Base-by-base conservation (phyloP, 2,329 filamentous ascomycete genomes). In the Setomelanomma holmii region DNA sequence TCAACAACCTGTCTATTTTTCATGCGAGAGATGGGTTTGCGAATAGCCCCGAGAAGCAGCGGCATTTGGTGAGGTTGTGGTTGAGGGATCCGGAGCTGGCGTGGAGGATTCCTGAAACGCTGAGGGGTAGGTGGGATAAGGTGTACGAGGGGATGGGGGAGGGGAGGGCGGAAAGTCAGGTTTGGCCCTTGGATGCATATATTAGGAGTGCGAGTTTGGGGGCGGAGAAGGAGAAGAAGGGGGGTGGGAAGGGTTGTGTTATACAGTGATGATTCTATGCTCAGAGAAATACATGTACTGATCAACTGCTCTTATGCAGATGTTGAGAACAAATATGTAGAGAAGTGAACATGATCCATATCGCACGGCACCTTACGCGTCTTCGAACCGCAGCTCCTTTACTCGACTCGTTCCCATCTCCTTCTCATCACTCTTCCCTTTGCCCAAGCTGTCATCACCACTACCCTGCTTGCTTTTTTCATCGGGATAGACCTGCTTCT, bases 1-100 rank as follows among this genome's bases (percentile, higher is more conserved):
- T 78, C n/a, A 83, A 83, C 57, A 83, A 83, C 35, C 49, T 83
- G 4, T 75, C 73, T n/a, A 75, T 83, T 21, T 80, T 83, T 56
- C 80, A 83, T 67, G 79, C 79, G 1, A 69, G 81, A 1, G 76
- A 80, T 51, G 76, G 72, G 1, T 83, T 82, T 41, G 72, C 42
- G n/a, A 30, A 46, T 27, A 39, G 27, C 22, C 23, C 34, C 20
- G 19, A 30, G 30, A 33, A 22, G 35, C 34, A 77, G 73, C 74
- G 79, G 14, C 80, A 82, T 70, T 57, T 82, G 4, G 51, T 82
- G 1, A 65, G 79, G 6, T 64, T 82, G 14, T 82, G 79, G 79
- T 62, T 81, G 47, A 69, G 78, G 11, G 78, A 82, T 51, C 73
- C 75, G 3, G 78, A 81, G 49, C 63, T 76, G 58, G 75, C 74